Evolutionary conservation across 257 asterid genomes (phyloP).

Genomic region (Ligustrum vulgare): DNA sequence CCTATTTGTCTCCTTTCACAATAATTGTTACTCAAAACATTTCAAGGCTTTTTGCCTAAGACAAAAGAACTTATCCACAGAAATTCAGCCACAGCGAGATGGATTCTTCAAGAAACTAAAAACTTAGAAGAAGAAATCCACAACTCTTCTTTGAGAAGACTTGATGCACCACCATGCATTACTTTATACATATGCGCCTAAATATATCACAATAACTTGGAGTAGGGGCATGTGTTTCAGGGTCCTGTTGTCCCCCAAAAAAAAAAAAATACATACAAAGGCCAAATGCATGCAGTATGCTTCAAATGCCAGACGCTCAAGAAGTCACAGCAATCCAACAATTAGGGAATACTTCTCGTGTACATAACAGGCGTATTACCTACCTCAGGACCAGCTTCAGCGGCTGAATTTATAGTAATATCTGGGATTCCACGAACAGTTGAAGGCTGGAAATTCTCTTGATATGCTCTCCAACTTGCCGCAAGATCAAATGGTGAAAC

Average conservation of each 20-base stretch:
- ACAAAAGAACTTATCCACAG: not conserved
- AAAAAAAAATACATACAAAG: not conserved
- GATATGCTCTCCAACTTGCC: slow-evolving; percentile 98
- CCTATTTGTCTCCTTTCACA: not conserved
- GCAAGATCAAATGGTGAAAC: slow-evolving; percentile 98
- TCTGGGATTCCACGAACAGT: slow-evolving; percentile 96
- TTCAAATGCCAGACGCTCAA: not conserved
- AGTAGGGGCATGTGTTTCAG: not conserved
- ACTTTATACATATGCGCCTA: not conserved
- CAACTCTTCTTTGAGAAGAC: not conserved
- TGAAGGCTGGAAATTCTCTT: slow-evolving; percentile 88
- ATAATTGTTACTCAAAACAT: not conserved
- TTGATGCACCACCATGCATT: not conserved
- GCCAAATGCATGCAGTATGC: not conserved
- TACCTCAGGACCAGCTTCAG: slow-evolving; percentile 60
- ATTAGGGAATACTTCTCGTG: slow-evolving; percentile 1
- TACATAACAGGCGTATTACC: not conserved
- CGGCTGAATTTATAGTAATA: slow-evolving; percentile 66
- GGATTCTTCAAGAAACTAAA: slow-evolving; percentile 6
- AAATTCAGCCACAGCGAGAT: not conserved
- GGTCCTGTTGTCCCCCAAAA: not conserved
- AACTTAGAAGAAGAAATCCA: not conserved
- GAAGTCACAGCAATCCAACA: slow-evolving; percentile 10
- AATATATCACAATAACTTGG: not conserved
- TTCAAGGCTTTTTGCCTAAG: slow-evolving; percentile 2